These are phyloP conservation scores for Microbotryum intermedium DNA, from an alignment of 1,284 basidiomycete species.

Conservation along the genomic window DNA sequence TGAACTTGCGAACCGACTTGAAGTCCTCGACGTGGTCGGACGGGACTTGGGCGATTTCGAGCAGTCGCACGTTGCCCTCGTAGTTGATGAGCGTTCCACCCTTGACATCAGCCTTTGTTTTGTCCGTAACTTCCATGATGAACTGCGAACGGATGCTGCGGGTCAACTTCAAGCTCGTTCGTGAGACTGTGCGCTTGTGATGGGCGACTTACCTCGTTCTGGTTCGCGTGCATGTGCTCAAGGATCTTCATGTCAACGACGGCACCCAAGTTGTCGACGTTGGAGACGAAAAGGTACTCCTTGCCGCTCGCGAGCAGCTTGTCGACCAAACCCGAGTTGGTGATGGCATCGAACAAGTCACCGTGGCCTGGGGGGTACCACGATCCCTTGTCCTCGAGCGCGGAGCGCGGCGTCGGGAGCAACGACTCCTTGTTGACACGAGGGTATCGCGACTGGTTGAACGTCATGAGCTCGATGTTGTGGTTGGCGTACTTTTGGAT, in stretches of 20 bases:
- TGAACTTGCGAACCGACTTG: slow-evolving; percentile 62
- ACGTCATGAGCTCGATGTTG: slow-evolving; percentile 78
- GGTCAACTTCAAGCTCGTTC: slow-evolving; percentile 31
- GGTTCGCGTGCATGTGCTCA: slow-evolving; percentile 60
- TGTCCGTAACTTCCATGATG: slow-evolving; percentile 99
- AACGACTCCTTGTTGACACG: slow-evolving; percentile 93
- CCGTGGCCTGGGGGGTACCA: slow-evolving; percentile 99
- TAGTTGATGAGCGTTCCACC: slow-evolving; percentile 73
- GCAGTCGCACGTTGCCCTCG: slow-evolving; percentile 78
- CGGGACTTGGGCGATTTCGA: slow-evolving; percentile 98
- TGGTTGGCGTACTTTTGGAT: slow-evolving; percentile 99
- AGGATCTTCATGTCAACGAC: slow-evolving; percentile 80
- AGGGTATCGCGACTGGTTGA: slow-evolving; percentile 98
- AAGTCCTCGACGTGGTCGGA: slow-evolving; percentile 98
- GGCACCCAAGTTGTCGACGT: slow-evolving; percentile 97
- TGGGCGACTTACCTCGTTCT: slow-evolving; percentile 11
- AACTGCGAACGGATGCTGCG: slow-evolving; percentile 71
- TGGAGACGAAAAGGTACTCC: slow-evolving; percentile 98
- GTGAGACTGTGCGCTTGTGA: too few relatives aligned
- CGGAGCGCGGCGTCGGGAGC: slow-evolving; percentile 76
- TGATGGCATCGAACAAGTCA: slow-evolving; percentile 86
- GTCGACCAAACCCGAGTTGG: slow-evolving; percentile 93
- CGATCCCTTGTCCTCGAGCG: slow-evolving; percentile 84
- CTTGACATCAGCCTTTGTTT: slow-evolving; percentile 99
- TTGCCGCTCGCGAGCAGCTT: slow-evolving; percentile 91